Evolutionary conservation across 495 filamentous ascomycete genomes (phyloP), one percentile per base, ranked within the genome.

Genomic region (Hypomontagnella monticulosa): DNA sequence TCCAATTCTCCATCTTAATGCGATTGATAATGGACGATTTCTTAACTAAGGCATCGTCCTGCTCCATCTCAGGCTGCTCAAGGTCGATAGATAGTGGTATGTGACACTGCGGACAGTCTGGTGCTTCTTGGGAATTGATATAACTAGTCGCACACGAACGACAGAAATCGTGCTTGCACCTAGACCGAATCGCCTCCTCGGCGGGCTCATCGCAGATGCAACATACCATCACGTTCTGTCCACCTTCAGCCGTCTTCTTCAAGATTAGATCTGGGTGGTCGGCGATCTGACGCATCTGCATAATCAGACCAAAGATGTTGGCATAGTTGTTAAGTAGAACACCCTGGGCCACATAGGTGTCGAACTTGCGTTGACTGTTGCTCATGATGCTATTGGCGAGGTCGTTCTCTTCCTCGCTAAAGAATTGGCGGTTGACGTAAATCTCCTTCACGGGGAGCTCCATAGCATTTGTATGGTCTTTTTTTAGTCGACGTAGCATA

Each of bases 321-420:
- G 94, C 93, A 69, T 97, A 97, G 70, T 98, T 99, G 79, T 97
- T 97, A 56, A 98, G 84, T 75, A 97, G 87, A 4, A 98, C 95
- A 76, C 94, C 95, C 41, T 90, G 91, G 46, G 92, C 91, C 15
- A 97, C 95, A 69, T 97, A 99, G 0, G 92, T 97, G 63, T 97
- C 91, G 63, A 97, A 99, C 60, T 93, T 87, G 37, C 95, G 86
- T 34, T 87, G 86, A 8, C 89, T 89, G 68, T 91, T 95, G 16
- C 85, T 89, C 92, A 97, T 98, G 78, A 99, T 97, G 73, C 91
- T 95, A 30, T 84, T 85, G n/a, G 94, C 94, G 67, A 99, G 93
- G 71, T 99, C 95, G 52, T 91, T 90, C 73, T 99, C 95, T 34
- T 93, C 91, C 67, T 97, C 95, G 20, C 92, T 91, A 68, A 98